Evolutionary conservation across 2,329 filamentous ascomycete genomes (phyloP), one percentile per base, ranked within the genome.

Genomic region (Aspergillus unguis): DNA sequence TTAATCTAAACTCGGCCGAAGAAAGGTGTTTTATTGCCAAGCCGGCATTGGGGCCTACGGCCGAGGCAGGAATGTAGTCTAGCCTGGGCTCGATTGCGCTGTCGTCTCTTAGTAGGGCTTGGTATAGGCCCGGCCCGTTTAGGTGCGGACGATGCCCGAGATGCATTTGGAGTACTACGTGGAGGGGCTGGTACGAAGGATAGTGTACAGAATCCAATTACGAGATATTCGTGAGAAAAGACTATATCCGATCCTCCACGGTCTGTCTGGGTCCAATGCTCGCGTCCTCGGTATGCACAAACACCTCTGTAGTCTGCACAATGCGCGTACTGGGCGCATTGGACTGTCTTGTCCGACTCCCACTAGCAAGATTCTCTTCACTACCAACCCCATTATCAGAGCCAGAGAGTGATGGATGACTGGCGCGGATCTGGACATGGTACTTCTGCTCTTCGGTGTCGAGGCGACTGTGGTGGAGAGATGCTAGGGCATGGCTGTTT

Each of bases 401-500:
- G 3, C 28, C 45, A 2, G 37, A 48, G 1, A 49, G 17, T 6
- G 45, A 44, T 6, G 51, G 45, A 5, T 43, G 44, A 9, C 41
- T 48, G 5, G 33, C 46, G 0, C 35, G 42, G 7, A 54, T 52
- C 7, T 59, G 50, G 7, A 52, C 41, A 1, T 40, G 33, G 8
- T 44, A 41, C 4, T 49, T 53, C 1, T 49, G 28, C 4, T 57
- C 52, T 23, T 53, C 51, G 4, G 33, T 33, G 8, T 53, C 51
- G 2, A 45, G 6, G 3, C 51, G 33, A 27, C 51, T 53, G 28
- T 53, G 48, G 1, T 48, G 52, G 7, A 58, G 23, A 0, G 57
- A 56, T 33, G 47, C 55, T 2, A 61, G 23, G 2, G 35, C 54
- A 28, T 60, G 55, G n/a, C 48, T 52, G 28, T 52, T 57, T 35